A percentile compares a stretch with the other conserved stretches of the same genome.
Conservation (phyloP, 768 basidiomycete species). For the Suillus hirtellus region DNA sequence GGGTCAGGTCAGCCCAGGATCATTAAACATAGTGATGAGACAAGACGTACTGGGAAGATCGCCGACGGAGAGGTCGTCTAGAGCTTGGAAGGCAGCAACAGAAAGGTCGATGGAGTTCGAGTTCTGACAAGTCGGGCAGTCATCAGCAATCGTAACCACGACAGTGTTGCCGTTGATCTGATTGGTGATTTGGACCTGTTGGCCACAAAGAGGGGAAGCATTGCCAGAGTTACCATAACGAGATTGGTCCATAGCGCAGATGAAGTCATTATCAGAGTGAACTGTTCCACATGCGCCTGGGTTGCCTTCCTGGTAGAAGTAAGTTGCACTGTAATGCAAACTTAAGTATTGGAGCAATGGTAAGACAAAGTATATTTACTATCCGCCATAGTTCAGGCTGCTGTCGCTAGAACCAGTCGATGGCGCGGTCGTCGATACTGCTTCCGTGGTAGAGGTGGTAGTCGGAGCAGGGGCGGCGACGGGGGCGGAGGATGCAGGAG, state of each 20-base stretch:
- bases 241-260: conserved; percentile 63
- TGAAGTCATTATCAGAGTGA: conserved; percentile 54
- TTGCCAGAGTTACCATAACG: conserved; percentile 51
- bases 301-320: conserved; percentile 67
- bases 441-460: neutral
- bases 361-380: conserved; percentile 35
- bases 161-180: conserved; percentile 50
- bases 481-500: conserved; percentile 13
- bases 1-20: conserved; percentile 4
- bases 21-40: neutral
- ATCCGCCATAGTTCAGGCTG: conserved; percentile 38
- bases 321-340: conserved; percentile 50
- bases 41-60: conserved; percentile 53
- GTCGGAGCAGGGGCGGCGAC: conserved; percentile 5
- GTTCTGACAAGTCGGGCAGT: conserved; percentile 76
- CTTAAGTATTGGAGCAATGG: neutral
- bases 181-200: conserved; percentile 64
- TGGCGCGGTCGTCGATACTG: neutral
- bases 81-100: conserved; percentile 58
- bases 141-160: conserved; percentile 69
- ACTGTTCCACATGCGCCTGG: conserved; percentile 78
- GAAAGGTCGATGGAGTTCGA: conserved; percentile 74
- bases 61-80: conserved; percentile 54
- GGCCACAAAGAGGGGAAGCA: conserved; percentile 63
- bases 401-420: conserved; percentile 20